Conservation (phyloP, 371 early-diverging fungal species). For the Mortierella sp. region DNA sequence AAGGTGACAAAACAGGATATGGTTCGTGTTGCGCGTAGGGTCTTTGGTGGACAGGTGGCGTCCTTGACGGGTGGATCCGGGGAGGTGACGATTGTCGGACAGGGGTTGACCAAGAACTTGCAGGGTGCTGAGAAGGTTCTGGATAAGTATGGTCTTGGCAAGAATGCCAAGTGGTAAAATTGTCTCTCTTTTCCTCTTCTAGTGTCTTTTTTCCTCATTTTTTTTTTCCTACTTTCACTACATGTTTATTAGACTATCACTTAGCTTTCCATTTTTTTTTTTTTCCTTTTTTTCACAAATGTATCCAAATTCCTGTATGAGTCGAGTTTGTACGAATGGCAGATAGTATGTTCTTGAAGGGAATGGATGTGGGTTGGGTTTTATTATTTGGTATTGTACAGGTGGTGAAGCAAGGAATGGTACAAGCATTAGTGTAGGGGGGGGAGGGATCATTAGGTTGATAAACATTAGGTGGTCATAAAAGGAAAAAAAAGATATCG, state of each 20-base stretch:
- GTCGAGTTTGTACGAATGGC: not conserved
- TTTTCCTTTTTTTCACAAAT: not conserved
- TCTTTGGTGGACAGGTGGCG: constrained; percentile 70
- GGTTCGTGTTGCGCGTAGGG: constrained; percentile 73
- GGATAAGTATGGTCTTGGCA: constrained; percentile 63
- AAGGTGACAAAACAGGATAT: constrained; percentile 79
- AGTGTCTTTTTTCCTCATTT: not conserved
- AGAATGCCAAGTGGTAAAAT: constrained; percentile 48
- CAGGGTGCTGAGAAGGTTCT: constrained; percentile 61
- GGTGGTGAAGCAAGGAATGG: not conserved
- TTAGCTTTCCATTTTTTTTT: not conserved
- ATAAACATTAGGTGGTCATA: not conserved
- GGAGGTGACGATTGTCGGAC: constrained; percentile 67
- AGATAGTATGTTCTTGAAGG: too few species aligned
- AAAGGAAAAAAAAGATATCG: not conserved
- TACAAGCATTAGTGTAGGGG: constrained; percentile 1
- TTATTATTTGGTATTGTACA: constrained; percentile 2
- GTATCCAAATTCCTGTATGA: not conserved
- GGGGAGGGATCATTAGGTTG: not conserved
- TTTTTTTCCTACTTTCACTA: not conserved
- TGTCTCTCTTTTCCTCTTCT: not conserved
- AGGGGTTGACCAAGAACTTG: constrained; percentile 65
- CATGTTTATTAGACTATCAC: not conserved
- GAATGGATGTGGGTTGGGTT: not conserved
- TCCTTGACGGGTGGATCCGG: constrained; percentile 69